Evolutionary conservation across 139 green algal species (phyloP).

Genomic region (Haematococcus sp.): DNA sequence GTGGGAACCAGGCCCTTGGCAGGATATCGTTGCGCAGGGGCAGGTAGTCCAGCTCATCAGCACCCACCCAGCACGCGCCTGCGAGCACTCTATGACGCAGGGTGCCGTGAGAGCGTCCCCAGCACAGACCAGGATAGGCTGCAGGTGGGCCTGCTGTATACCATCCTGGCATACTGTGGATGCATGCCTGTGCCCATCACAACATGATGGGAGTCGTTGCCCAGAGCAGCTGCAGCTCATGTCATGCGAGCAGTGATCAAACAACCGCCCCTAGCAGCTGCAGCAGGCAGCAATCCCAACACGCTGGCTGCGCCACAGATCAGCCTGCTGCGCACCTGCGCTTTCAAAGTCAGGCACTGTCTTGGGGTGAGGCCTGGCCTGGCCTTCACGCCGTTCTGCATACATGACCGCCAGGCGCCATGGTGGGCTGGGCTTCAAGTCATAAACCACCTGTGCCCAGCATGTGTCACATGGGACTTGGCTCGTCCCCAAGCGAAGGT

Average conservation of each 20-base stretch:
- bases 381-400: background rate
- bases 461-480: too few relatives aligned
- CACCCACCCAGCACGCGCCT: slow-evolving; percentile 12
- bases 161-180: too few relatives aligned
- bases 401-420: slow-evolving; percentile 1
- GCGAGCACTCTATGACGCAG: too few relatives aligned
- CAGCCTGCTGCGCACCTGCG: background rate
- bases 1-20: too few relatives aligned
- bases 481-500: too few relatives aligned
- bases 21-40: background rate
- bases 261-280: background rate
- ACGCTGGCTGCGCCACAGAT: background rate
- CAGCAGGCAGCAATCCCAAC: background rate
- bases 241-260: too few relatives aligned
- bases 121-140: background rate
- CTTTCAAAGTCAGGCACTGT: slow-evolving; percentile 8
- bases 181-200: too few relatives aligned
- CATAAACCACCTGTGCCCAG: background rate
- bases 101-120: too few relatives aligned
- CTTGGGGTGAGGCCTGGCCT: background rate
- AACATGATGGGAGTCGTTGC: too few relatives aligned
- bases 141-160: background rate
- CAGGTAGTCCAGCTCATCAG: background rate
- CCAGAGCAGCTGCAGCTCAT: too few relatives aligned
- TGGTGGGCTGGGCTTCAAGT: background rate